Percentiles rank a stretch among this genome's conserved stretches.
These are phyloP conservation scores for Cichorium intybus DNA, from an alignment of 140 eudicot genomes.

Conservation along the genomic window DNA sequence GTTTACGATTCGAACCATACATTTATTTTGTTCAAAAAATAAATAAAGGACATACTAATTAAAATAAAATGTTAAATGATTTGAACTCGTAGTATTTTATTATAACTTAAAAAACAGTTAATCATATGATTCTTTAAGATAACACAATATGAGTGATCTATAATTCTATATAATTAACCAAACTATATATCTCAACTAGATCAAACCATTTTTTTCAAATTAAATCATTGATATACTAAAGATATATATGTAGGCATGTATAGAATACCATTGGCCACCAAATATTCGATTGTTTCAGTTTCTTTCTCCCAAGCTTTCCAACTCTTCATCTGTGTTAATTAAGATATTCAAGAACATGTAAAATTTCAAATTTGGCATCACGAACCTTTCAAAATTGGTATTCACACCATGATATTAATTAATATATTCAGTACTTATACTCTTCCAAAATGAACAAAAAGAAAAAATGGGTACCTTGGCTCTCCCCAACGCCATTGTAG, in stretches of 20 bases:
- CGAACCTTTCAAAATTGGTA: background rate
- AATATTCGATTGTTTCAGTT: conserved; percentile 55
- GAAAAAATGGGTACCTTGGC: conserved; percentile 49
- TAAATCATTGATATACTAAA: too few species aligned
- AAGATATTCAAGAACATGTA: background rate
- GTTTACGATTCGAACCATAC: background rate
- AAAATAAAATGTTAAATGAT: too few species aligned
- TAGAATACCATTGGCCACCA: conserved; percentile 55
- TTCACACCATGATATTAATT: background rate
- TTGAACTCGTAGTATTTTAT: too few species aligned
- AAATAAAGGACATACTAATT: background rate
- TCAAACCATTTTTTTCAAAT: too few species aligned
- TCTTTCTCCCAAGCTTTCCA: conserved; percentile 85
- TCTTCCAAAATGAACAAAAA: conserved; percentile 2
- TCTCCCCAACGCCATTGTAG: conserved; percentile 59
- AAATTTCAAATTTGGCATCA: background rate
- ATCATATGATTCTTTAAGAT: too few species aligned
- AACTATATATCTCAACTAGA: too few species aligned
- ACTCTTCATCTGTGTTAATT: conserved; percentile 48
- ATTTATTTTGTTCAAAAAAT: background rate
- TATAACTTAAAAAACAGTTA: too few species aligned
- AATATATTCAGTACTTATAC: background rate
- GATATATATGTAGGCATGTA: background rate
- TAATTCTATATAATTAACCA: too few species aligned
- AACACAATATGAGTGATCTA: too few species aligned